Conservation (phyloP, 345 rosid species). For the Syzygium grande region DNA sequence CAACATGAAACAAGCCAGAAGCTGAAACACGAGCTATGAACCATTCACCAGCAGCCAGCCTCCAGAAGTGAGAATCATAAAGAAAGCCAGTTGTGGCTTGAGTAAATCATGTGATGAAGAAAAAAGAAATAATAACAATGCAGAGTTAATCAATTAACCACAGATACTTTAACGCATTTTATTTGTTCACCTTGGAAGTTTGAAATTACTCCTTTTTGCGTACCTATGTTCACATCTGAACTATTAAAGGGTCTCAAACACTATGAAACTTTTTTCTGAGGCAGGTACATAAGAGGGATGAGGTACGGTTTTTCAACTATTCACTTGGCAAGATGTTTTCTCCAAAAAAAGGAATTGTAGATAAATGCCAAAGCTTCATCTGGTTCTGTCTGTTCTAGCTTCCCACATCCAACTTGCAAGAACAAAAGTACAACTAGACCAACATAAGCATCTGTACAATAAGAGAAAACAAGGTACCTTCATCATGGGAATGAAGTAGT, state of each 20-base stretch:
- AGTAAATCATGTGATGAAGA: not conserved
- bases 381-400: not conserved
- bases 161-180: not conserved
- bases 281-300: not conserved
- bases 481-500: conserved; percentile 67
- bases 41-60: conserved; percentile 97
- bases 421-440: not conserved
- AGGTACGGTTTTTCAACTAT: not conserved
- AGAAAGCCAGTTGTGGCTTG: not conserved
- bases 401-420: not conserved
- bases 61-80: conserved; percentile 22
- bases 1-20: conserved; percentile 84
- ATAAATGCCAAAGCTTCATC: not conserved
- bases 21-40: conserved; percentile 91
- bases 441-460: not conserved
- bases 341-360: not conserved
- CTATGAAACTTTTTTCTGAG: not conserved
- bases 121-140: not conserved
- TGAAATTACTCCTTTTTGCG: not conserved
- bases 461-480: conserved; percentile 38
- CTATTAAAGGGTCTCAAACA: not conserved
- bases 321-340: not conserved
- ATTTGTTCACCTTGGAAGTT: not conserved
- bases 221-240: not conserved
- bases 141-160: not conserved